Evolutionary conservation across 2,329 filamentous ascomycete species (phyloP).

Genomic region (Tetracladium maxilliforme): DNA sequence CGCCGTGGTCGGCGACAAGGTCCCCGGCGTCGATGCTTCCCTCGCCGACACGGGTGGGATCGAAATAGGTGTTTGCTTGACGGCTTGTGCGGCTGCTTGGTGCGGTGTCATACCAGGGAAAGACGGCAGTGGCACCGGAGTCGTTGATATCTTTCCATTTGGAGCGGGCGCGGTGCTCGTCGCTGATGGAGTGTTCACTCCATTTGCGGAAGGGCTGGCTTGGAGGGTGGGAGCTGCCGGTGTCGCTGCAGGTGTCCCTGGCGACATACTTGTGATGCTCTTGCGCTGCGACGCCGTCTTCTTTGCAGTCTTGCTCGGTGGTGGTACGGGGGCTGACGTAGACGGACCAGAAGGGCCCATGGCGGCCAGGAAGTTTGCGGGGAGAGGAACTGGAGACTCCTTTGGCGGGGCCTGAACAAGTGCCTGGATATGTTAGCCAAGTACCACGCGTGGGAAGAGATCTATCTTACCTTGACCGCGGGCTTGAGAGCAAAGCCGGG

Average conservation of each 20-base stretch:
- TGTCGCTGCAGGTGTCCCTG: not conserved
- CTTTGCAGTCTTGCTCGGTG: constrained; percentile 1
- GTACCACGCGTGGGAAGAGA: too few species aligned
- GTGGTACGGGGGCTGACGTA: not conserved
- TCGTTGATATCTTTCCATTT: too few species aligned
- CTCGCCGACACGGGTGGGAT: not conserved
- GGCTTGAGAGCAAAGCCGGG: too few species aligned
- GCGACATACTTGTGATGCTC: not conserved
- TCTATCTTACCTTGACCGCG: too few species aligned
- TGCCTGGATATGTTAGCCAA: constrained; percentile 4
- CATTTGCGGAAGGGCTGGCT: too few species aligned
- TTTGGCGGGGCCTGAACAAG: not conserved
- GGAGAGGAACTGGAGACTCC: not conserved
- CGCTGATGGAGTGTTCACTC: too few species aligned
- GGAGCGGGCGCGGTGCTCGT: too few species aligned
- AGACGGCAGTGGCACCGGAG: too few species aligned
- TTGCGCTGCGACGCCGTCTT: not conserved
- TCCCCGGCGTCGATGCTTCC: not conserved
- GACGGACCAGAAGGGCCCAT: not conserved
- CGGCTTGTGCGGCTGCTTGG: too few species aligned
- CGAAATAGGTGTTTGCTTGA: too few species aligned
- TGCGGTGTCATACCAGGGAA: too few species aligned
- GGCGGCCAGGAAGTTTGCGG: constrained; percentile 1
- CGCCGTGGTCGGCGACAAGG: not conserved
- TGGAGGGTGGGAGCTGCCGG: not conserved